These are phyloP conservation scores for Bryopsis sp. DNA, from an alignment of 139 green algal species.

Conservation along the genomic window DNA sequence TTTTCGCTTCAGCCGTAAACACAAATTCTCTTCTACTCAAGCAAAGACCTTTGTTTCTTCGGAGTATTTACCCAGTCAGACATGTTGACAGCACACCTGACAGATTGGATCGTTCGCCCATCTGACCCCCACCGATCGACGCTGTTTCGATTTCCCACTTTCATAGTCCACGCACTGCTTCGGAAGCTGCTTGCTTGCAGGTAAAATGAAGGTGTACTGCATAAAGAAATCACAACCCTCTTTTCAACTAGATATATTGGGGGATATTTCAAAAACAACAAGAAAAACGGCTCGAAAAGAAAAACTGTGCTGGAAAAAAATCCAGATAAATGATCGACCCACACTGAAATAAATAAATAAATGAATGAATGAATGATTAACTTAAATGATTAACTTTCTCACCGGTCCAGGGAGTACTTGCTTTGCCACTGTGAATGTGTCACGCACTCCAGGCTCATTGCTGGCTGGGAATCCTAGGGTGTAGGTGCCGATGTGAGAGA, in stretches of 20 bases:
- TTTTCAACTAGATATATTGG: not conserved
- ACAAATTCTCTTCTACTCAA: too few species aligned
- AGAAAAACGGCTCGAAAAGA: too few species aligned
- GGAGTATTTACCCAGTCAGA: too few species aligned
- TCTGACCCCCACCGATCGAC: constrained; percentile 2
- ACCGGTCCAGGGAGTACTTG: constrained; percentile 68
- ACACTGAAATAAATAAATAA: too few species aligned
- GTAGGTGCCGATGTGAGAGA: constrained; percentile 31
- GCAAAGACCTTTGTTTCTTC: too few species aligned
- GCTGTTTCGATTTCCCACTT: constrained; percentile 36
- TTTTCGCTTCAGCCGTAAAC: too few species aligned
- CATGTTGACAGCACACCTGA: not conserved
- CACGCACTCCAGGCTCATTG: constrained; percentile 40
- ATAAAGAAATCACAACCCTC: not conserved
- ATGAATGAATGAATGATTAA: not conserved
- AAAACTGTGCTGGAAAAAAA: too few species aligned
- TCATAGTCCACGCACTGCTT: constrained; percentile 58
- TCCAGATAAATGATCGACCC: too few species aligned
- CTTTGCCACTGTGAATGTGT: constrained; percentile 59
- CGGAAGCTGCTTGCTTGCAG: constrained; percentile 71
- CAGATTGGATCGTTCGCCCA: constrained; percentile 9
- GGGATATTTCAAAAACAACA: not conserved
- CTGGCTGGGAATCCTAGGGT: constrained; percentile 59
- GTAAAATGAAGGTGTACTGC: constrained; percentile 85
- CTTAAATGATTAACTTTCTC: constrained; percentile 19